Evolutionary conservation across 225 moss, liverwort and hornwort genomes (phyloP).

Genomic region (Sphagnum tenellum): DNA sequence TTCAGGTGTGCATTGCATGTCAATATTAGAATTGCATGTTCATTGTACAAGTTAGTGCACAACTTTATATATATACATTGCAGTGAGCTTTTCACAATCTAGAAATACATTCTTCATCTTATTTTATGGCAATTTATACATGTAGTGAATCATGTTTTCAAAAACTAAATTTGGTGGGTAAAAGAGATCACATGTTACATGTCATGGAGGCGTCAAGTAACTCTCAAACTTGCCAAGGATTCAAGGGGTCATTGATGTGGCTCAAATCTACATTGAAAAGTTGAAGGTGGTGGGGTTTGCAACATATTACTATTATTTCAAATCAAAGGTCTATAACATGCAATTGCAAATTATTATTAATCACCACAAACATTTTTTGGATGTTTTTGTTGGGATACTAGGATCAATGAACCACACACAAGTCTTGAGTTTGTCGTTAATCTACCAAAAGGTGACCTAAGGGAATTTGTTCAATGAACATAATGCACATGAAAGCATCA

Average conservation of each 20-base stretch:
- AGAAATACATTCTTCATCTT: neutral
- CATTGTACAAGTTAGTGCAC: neutral
- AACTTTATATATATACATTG: neutral
- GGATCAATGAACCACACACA: too few species aligned
- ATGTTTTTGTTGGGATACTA: neutral
- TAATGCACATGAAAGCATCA: too few species aligned
- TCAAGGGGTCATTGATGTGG: neutral
- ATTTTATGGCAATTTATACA: neutral
- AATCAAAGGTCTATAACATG: neutral
- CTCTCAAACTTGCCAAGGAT: neutral
- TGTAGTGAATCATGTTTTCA: neutral
- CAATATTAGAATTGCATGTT: neutral
- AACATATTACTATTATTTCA: neutral
- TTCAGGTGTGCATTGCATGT: neutral
- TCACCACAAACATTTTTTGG: neutral
- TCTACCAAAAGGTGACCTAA: too few species aligned
- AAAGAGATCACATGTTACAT: neutral
- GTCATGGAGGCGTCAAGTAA: neutral
- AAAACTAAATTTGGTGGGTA: neutral
- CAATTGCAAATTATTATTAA: neutral
- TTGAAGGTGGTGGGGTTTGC: too few species aligned
- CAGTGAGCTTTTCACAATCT: neutral
- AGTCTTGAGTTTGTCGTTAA: too few species aligned
- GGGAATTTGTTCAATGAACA: too few species aligned
- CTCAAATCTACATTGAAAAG: neutral